Evolutionary conservation across 148 eudicot species (phyloP), one percentile per base, ranked within the genome.

Genomic region (Diospyros lotus): DNA sequence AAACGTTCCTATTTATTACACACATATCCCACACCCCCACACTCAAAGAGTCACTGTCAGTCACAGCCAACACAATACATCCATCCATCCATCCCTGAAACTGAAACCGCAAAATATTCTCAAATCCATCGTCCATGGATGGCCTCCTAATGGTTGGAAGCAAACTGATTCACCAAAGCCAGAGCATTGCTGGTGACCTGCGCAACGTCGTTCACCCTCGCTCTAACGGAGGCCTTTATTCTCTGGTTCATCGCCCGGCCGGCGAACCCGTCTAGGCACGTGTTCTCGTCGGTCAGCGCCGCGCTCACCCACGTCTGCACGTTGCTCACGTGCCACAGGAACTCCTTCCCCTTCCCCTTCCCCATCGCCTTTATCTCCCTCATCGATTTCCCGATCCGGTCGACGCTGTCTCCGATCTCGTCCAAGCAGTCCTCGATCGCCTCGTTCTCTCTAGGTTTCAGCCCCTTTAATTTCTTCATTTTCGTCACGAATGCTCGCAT

Each of bases 221-320:
- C 80, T 28, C 64, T 76, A 18, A 83, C 64, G 7, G 67, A 13
- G 28, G 82, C 83, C 75, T 71, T 83, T 53, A 41, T 70, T 58
- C 77, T 83, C 5, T 80, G 81, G 54, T 74, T 72, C 58, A 82
- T 73, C 13, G 80, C 80, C 55, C 82, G 80, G 3, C 79, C 86
- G 0, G 3, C 75, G 38, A 91, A 89, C 68, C 93, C 93, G 53
- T 91, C 96, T 8, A 75, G 55, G 70, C 96, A 91, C 72, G 96
- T 88, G 77, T 90, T 90, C 79, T 88, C 92, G 53, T 90, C 83
- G 4, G 92, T 87, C 42, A 90, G 63, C 3, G 92, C 95, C 1
- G 95, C 87, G 63, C 92, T 90, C 89, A 90, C 85, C 90, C 91
- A 90, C 82, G 95, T 88, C 84, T 90, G 89, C 70, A 90, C 89